phyloP scores from a whole-genome alignment of 495 filamentous ascomycete genomes.

The Neurospora sp. region DNA sequence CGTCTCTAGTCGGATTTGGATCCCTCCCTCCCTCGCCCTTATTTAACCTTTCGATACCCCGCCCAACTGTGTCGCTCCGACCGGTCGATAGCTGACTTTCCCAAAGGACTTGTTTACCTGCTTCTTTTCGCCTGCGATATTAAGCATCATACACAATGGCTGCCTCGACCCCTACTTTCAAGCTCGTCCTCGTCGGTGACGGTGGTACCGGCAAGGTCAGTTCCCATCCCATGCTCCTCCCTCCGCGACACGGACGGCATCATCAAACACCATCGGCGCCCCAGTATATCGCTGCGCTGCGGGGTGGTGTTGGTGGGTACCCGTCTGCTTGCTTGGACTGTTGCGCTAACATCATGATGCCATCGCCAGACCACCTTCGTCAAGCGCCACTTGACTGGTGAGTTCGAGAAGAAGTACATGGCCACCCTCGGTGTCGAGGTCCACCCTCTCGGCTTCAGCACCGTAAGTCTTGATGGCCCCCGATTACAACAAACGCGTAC shows the following conservation, averaged over 20 bases:
- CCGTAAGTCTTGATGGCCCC: conserved; percentile 49
- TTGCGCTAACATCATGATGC: conserved; percentile 15
- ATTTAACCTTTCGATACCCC: not conserved
- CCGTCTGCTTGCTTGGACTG: not conserved
- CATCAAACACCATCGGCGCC: not conserved
- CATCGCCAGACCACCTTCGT: conserved; percentile 88
- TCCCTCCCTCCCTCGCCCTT: not conserved
- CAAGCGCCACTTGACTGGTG: conserved; percentile 98
- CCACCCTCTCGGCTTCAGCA: conserved; percentile 87
- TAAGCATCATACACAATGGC: conserved; percentile 45
- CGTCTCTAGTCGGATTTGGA: conserved; percentile 5
- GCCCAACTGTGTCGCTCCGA: not conserved
- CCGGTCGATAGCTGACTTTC: not conserved
- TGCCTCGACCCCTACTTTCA: conserved; percentile 66
- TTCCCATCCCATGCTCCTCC: not conserved
- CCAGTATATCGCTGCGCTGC: conserved; percentile 12
- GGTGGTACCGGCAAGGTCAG: conserved; percentile 98
- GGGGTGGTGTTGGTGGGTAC: conserved; percentile 12
- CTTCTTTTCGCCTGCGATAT: conserved; percentile 10
- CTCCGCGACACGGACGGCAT: conserved; percentile 3
- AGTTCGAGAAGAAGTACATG: conserved; percentile 99
- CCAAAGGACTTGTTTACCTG: conserved; percentile 22
- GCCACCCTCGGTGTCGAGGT: conserved; percentile 99
- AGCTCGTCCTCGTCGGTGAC: conserved; percentile 99
- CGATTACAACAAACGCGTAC: conserved; percentile 2